Conservation (phyloP, 1,139 yeast species). For the Suhomyces bolitotheri region DNA sequence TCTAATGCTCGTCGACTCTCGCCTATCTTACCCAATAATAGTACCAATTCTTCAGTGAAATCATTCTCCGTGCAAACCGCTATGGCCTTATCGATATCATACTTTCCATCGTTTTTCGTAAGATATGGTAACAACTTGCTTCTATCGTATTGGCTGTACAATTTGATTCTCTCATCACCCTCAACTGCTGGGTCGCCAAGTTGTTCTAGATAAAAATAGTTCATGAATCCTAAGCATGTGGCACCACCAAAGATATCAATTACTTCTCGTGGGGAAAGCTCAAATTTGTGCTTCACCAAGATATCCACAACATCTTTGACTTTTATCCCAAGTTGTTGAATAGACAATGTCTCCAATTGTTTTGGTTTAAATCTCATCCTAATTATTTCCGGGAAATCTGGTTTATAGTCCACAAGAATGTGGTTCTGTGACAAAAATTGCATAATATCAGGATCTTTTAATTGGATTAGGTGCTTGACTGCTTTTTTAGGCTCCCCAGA, state of each 20-base stretch:
- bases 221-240: conserved; percentile 48
- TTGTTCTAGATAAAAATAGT: conserved; percentile 60
- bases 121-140: conserved; percentile 52
- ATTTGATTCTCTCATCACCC: conserved; percentile 64
- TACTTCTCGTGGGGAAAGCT: conserved; percentile 54
- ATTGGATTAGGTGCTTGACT: conserved; percentile 56
- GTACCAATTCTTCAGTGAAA: conserved; percentile 70
- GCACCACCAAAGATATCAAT: conserved; percentile 43
- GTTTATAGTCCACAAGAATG: conserved; percentile 51
- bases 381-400: conserved; percentile 54
- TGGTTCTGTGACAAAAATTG: conserved; percentile 63
- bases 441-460: conserved; percentile 57
- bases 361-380: conserved; percentile 39
- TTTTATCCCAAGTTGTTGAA: conserved; percentile 40
- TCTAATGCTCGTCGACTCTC: conserved; percentile 73
- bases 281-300: conserved; percentile 66
- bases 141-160: conserved; percentile 65
- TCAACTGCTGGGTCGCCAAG: conserved; percentile 16
- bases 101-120: conserved; percentile 24
- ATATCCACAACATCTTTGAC: conserved; percentile 52
- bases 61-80: conserved; percentile 56
- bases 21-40: conserved; percentile 80
- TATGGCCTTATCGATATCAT: conserved; percentile 71
- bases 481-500: conserved; percentile 63
- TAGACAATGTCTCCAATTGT: conserved; percentile 39